Conservation (phyloP, 148 eudicot species). For the Mesembryanthemum crystallinum region DNA sequence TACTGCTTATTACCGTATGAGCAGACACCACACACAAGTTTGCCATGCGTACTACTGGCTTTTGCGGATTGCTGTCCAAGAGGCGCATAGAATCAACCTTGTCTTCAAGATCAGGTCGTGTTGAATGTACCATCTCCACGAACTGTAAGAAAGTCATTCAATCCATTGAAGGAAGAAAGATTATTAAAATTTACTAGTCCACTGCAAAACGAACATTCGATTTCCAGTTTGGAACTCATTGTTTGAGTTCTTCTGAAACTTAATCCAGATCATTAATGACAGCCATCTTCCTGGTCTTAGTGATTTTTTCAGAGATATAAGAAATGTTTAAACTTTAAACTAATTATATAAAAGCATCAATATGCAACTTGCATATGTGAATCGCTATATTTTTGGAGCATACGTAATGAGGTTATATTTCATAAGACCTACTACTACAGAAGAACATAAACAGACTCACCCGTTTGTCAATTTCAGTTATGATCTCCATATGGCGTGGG, state of each 20-base stretch:
- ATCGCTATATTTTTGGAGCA: background rate
- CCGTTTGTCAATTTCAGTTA: slow-evolving; percentile 89
- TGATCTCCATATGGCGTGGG: slow-evolving; percentile 98
- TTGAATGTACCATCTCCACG: slow-evolving; percentile 60
- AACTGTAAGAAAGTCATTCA: slow-evolving; percentile 46
- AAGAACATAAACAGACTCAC: slow-evolving; percentile 32
- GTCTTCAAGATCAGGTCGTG: slow-evolving; percentile 70
- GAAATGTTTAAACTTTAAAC: no score
- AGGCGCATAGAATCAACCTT: slow-evolving; percentile 64
- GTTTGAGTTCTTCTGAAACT: background rate
- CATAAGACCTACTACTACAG: background rate
- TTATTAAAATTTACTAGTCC: background rate
- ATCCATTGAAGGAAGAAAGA: background rate
- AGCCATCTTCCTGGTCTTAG: background rate
- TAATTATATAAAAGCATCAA: background rate
- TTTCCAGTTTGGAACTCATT: background rate
- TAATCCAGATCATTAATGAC: background rate
- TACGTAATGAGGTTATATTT: background rate
- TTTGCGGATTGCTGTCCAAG: slow-evolving; percentile 81
- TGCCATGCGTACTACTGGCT: slow-evolving; percentile 97
- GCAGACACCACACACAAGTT: slow-evolving; percentile 94
- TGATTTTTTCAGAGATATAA: background rate
- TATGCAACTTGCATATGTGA: background rate
- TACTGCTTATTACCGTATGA: slow-evolving; percentile 80
- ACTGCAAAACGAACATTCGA: background rate